Percentiles rank a stretch among this genome's conserved stretches.
Evolutionary conservation across 108 stramenopile genomes (phyloP).

Genomic region (Fistulifera pelliculosa): DNA sequence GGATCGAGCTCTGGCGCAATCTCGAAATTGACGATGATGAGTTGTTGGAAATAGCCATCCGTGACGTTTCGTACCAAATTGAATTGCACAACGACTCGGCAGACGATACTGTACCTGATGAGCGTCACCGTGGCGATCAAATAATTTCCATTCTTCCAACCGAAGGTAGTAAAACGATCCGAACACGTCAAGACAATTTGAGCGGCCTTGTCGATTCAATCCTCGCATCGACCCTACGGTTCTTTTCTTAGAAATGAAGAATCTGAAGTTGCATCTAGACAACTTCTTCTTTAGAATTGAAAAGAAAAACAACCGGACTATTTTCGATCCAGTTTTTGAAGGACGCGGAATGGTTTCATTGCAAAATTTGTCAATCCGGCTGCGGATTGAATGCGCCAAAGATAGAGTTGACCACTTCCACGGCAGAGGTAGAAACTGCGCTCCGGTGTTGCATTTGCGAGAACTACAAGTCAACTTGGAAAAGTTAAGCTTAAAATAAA

Average conservation of each 20-base stretch:
- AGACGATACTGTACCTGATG: neutral
- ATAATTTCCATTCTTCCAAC: neutral
- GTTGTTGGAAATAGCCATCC: constrained; percentile 66
- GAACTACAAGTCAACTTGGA: constrained; percentile 56
- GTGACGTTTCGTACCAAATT: constrained; percentile 75
- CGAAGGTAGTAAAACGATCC: neutral
- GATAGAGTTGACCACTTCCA: constrained; percentile 26
- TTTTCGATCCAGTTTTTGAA: constrained; percentile 84
- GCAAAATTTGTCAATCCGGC: constrained; percentile 61
- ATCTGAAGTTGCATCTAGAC: constrained; percentile 58
- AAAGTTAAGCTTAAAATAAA: constrained; percentile 49
- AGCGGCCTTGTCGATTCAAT: constrained; percentile 10
- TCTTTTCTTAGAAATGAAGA: constrained; percentile 67
- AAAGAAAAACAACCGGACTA: constrained; percentile 39
- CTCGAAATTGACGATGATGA: constrained; percentile 80
- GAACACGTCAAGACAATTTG: neutral
- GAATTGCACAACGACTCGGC: constrained; percentile 25
- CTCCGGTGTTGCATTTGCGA: constrained; percentile 52
- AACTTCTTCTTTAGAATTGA: constrained; percentile 74
- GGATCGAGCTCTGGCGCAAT: constrained; percentile 74
- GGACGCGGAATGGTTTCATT: constrained; percentile 53
- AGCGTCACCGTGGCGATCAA: neutral
- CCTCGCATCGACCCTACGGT: constrained; percentile 65
- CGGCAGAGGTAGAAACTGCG: constrained; percentile 17
- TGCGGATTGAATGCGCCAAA: constrained; percentile 66